Conservation (phyloP, 2,329 filamentous ascomycete genomes). For the Metarhizium brunneum region DNA sequence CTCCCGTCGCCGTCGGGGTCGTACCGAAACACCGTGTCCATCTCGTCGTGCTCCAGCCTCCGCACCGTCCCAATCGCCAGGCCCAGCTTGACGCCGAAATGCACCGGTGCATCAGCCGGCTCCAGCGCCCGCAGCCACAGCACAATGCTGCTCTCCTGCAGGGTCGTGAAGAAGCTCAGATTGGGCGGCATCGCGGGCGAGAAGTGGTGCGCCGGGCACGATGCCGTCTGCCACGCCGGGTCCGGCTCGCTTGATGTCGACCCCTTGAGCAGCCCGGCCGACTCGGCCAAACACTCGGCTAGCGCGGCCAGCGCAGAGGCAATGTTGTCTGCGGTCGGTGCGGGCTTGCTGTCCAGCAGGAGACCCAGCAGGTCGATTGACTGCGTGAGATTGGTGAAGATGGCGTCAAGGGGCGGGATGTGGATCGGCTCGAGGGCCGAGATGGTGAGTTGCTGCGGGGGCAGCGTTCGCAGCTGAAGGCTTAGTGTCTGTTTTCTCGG, state of each 20-base stretch:
- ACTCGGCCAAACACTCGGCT: constrained; percentile 44
- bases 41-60: constrained; percentile 68
- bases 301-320: constrained; percentile 47
- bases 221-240: constrained; percentile 34
- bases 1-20: constrained; percentile 22
- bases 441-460: constrained; percentile 38
- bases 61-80: constrained; percentile 57
- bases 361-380: constrained; percentile 76
- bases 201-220: constrained; percentile 35
- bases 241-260: constrained; percentile 29
- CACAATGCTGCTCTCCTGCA: constrained; percentile 62
- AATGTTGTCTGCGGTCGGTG: constrained; percentile 45
- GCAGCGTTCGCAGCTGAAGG: constrained; percentile 64
- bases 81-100: constrained; percentile 57
- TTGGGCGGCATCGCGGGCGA: constrained; percentile 39
- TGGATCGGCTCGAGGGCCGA: constrained; percentile 40
- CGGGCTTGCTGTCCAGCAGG: constrained; percentile 54
- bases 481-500: constrained; percentile 52
- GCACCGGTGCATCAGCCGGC: constrained; percentile 51
- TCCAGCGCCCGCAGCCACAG: constrained; percentile 63
- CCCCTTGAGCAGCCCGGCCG: constrained; percentile 49
- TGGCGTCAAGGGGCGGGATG: constrained; percentile 60
- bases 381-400: constrained; percentile 71
- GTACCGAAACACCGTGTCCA: constrained; percentile 65
- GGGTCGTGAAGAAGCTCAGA: constrained; percentile 64